Conservation (phyloP, 805 yeast genomes). For the Clavispora phyllophila region DNA sequence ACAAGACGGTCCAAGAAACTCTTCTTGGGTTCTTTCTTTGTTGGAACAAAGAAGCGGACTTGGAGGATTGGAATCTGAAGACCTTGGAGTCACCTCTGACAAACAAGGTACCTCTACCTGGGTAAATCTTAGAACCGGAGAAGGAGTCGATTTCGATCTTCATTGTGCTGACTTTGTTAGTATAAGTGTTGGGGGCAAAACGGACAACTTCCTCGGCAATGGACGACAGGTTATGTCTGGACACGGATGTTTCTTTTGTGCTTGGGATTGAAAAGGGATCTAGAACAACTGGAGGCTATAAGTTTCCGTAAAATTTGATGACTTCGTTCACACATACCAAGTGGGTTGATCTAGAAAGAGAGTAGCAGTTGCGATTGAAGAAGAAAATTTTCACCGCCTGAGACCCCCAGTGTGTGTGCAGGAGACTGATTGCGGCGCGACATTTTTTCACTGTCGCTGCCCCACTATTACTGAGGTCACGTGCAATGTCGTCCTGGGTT, state of each 20-base stretch:
- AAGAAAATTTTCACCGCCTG: constrained; percentile 17
- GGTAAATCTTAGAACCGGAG: constrained; percentile 99
- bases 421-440: constrained; percentile 2
- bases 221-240: not conserved
- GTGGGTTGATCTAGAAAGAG: constrained; percentile 15
- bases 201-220: not conserved
- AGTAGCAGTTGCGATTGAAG: constrained; percentile 7
- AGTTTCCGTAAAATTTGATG: not conserved
- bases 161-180: constrained; percentile 54
- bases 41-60: constrained; percentile 95
- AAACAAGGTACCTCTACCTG: constrained; percentile 99
- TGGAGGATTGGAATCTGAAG: constrained; percentile 98
- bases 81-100: constrained; percentile 99
- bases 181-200: constrained; percentile 11
- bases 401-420: constrained; percentile 12
- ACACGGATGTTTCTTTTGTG: not conserved
- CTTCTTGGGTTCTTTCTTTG: constrained; percentile 99
- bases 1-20: constrained; percentile 98
- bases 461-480: not conserved
- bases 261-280: no score
- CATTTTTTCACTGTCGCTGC: not conserved
- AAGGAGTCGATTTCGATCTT: constrained; percentile 99
- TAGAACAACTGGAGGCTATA: not conserved
- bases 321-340: constrained; percentile 10
- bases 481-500: not conserved